phyloP scores from a whole-genome alignment of 1,284 basidiomycete species.

The Polyporus tsugae region DNA sequence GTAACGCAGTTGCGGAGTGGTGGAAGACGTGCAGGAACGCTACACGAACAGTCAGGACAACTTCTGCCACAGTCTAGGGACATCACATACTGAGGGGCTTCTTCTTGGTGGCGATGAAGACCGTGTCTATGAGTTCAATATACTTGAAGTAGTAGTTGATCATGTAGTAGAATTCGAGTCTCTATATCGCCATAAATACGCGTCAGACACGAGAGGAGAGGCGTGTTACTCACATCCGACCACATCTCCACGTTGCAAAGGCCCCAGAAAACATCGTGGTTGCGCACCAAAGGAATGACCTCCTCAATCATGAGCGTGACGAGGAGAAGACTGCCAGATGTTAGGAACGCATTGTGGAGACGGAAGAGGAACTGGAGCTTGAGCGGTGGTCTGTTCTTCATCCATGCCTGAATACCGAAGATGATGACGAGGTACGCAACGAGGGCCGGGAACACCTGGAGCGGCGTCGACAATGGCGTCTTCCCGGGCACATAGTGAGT shows the following conservation, averaged over 20 bases:
- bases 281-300: constrained; percentile 80
- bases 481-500: constrained; percentile 75
- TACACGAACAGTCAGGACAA: constrained; percentile 43
- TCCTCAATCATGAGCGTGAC: constrained; percentile 92
- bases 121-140: constrained; percentile 92
- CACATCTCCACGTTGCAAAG: constrained; percentile 85
- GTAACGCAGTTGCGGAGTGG: constrained; percentile 96
- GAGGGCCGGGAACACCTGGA: constrained; percentile 76
- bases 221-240: constrained; percentile 72
- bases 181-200: constrained; percentile 50
- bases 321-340: constrained; percentile 82
- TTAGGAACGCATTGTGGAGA: constrained; percentile 91
- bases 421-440: constrained; percentile 88
- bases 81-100: constrained; percentile 85
- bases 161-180: constrained; percentile 94
- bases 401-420: constrained; percentile 87
- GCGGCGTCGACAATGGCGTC: constrained; percentile 84
- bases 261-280: constrained; percentile 76
- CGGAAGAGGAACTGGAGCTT: constrained; percentile 92
- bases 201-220: constrained; percentile 18
- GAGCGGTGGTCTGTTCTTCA: constrained; percentile 79
- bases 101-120: constrained; percentile 98
- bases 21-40: constrained; percentile 99
- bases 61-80: constrained; percentile 5
- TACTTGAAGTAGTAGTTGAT: constrained; percentile 99